Evolutionary conservation across 2,329 filamentous ascomycete species (phyloP), one percentile per base, ranked within the genome.

Genomic region (Aspergillus spinulosporus): DNA sequence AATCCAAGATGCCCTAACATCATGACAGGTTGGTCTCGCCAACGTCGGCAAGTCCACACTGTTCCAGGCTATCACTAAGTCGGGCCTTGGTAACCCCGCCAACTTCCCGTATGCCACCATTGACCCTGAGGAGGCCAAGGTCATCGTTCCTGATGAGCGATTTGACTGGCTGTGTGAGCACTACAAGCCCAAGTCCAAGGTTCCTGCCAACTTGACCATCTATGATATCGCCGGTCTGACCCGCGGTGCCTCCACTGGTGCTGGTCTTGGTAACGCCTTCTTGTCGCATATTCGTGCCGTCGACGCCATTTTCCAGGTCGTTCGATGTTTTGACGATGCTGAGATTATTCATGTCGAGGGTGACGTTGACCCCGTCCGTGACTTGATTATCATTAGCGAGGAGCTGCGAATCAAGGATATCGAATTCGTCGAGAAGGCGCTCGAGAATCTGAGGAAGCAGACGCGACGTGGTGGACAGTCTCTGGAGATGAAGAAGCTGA

Each of bases 101-200:
- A 99, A 99, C 81, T 99, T 97, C 75, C 94, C 94, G 54, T 99
- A 96, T 82, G 94, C 94, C 73, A 99, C 94, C 70, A 99, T 99
- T 77, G 92, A 99, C 67, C 94, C 94, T 47, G 95, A 99, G 82
- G 94, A 99, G 81, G 91, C 94, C 62, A 91, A 93, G 68, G 94
- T 99, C 77, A 86, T 99, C 68, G 94, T 99, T 34, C 95, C 94
- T 46, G 94, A 99, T 79, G 90, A 90, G 61, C 89, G 94, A 60
- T 99, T 90, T 78, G 92, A 97, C 81, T 97, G 92, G 92, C 84
- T 99, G 51, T 89, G 87, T 76, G 83, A 94, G 66, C 94, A 97
- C 76, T 99, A 97, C 84, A 92, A 96, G 78, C 94, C 94, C 74
- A 97, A 97, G 82, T 97, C 93, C 45, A 80, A 84, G 64, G 94